Percentiles rank a stretch among this genome's conserved stretches.
Conservation (phyloP, 805 yeast genomes). For the Diddensiella santjacobensis region DNA sequence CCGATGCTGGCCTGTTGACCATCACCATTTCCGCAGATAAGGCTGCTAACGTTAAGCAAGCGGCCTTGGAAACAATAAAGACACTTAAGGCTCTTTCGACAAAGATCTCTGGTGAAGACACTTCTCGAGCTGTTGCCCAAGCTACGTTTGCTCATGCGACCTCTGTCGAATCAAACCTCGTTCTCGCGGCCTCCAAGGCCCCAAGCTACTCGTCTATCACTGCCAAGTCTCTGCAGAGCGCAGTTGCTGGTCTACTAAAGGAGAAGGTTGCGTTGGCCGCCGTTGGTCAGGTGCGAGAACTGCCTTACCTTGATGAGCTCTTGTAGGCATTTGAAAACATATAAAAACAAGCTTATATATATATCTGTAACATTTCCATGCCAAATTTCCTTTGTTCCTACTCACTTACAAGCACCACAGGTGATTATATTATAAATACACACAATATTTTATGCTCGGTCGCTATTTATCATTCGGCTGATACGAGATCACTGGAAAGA, state of each 20-base stretch:
- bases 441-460: neutral
- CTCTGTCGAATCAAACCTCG: conserved; percentile 31
- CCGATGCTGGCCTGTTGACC: conserved; percentile 78
- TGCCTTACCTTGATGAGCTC: conserved; percentile 89
- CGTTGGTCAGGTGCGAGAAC: conserved; percentile 78
- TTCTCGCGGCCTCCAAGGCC: conserved; percentile 41
- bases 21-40: conserved; percentile 58
- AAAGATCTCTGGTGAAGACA: conserved; percentile 28
- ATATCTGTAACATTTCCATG: neutral
- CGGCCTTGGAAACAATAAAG: conserved; percentile 45
- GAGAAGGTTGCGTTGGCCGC: conserved; percentile 79
- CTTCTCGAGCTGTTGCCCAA: conserved; percentile 52
- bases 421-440: too few relatives aligned
- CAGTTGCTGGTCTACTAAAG: conserved; percentile 33
- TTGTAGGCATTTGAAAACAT: conserved; percentile 36
- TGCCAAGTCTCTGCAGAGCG: conserved; percentile 34
- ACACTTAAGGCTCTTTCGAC: conserved; percentile 30
- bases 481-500: conserved; percentile 40
- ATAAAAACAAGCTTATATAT: neutral
- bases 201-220: conserved; percentile 36
- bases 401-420: neutral
- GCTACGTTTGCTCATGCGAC: conserved; percentile 56
- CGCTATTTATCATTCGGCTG: neutral
- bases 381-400: neutral
- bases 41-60: conserved; percentile 55